phyloP scores from a whole-genome alignment of 768 basidiomycete genomes.

The Hemileccinum impolitum region DNA sequence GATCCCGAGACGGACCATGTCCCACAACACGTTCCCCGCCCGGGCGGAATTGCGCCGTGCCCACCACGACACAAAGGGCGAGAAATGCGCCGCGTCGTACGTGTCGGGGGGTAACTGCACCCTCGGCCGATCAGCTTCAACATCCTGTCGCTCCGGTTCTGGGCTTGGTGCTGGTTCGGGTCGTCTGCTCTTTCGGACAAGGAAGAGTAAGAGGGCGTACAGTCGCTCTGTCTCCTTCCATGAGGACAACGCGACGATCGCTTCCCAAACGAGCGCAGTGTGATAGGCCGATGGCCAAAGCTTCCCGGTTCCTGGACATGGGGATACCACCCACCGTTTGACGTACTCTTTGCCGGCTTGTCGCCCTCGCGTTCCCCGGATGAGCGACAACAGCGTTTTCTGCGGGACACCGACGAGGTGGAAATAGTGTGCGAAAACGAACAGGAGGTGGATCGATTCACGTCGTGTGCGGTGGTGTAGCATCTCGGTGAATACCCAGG shows the following conservation, averaged over 20 bases:
- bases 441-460: conserved; percentile 24
- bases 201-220: conserved; percentile 42
- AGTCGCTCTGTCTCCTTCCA: conserved; percentile 32
- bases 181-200: conserved; percentile 11
- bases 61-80: conserved; percentile 48
- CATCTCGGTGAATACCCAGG: conserved; percentile 31
- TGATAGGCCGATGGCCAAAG: conserved; percentile 34
- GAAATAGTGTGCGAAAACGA: conserved; percentile 51
- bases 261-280: conserved; percentile 35
- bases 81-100: conserved; percentile 43
- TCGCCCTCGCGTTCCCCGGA: conserved; percentile 13
- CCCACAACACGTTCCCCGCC: conserved; percentile 42
- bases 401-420: conserved; percentile 50
- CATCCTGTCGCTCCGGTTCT: too few relatives aligned
- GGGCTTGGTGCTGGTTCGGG: neutral
- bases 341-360: neutral
- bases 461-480: conserved; percentile 22
- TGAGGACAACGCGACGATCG: conserved; percentile 23
- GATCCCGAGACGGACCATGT: conserved; percentile 50
- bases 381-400: conserved; percentile 19
- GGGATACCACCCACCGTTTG: neutral
- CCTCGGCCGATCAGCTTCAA: neutral
- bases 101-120: conserved; percentile 26
- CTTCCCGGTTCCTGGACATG: conserved; percentile 10
- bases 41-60: conserved; percentile 26